A percentile compares a stretch with the other conserved stretches of the same genome.
Conservation (phyloP, 257 asterid species). For the Petrea volubilis region DNA sequence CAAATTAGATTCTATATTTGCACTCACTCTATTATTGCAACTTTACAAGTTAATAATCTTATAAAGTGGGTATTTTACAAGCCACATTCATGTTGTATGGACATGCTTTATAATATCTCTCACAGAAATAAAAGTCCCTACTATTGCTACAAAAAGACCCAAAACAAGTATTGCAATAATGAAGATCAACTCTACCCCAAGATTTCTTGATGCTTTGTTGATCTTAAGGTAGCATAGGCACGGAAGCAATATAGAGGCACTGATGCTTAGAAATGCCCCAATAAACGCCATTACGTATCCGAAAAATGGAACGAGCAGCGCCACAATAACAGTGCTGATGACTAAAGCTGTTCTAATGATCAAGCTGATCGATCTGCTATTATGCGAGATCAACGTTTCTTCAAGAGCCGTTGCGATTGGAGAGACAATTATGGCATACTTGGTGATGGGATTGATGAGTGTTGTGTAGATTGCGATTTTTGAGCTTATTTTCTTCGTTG, state of each 20-base stretch:
- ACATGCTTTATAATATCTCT: slow-evolving; percentile 36
- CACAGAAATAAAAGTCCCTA: slow-evolving; percentile 44
- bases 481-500: slow-evolving; percentile 29
- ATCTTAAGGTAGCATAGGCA: slow-evolving; percentile 54
- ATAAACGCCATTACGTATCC: slow-evolving; percentile 54
- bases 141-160: slow-evolving; percentile 31
- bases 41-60: neutral
- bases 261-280: slow-evolving; percentile 42
- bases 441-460: slow-evolving; percentile 45
- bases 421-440: slow-evolving; percentile 38
- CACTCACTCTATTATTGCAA: neutral
- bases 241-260: slow-evolving; percentile 45
- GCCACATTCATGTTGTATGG: neutral
- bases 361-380: neutral
- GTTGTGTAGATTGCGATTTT: slow-evolving; percentile 55
- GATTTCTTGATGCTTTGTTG: slow-evolving; percentile 14
- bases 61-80: too few species aligned
- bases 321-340: slow-evolving; percentile 10
- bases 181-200: slow-evolving; percentile 31
- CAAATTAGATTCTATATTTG: neutral
- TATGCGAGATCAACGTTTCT: neutral
- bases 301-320: slow-evolving; percentile 29
- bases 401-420: slow-evolving; percentile 29
- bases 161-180: slow-evolving; percentile 27
- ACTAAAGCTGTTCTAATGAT: slow-evolving; percentile 19